These are phyloP conservation scores for Aspergillus arachidicola DNA, from an alignment of 2,329 filamentous ascomycete species.

Conservation along the genomic window DNA sequence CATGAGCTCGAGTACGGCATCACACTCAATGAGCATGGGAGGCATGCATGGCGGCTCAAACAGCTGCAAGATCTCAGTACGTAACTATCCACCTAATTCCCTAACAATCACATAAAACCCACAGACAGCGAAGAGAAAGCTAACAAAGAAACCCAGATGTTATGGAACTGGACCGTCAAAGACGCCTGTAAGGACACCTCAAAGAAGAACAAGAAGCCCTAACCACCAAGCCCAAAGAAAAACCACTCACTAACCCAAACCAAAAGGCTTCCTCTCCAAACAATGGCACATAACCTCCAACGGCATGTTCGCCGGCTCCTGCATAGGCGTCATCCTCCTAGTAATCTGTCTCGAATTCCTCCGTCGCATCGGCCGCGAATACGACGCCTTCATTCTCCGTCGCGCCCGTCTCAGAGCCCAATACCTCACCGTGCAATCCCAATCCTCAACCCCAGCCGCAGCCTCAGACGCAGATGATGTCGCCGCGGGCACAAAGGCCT, in stretches of 20 bases:
- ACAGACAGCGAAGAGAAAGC: not conserved
- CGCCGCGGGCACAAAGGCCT: not conserved
- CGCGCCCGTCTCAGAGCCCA: constrained; percentile 45
- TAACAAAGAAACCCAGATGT: constrained; percentile 24
- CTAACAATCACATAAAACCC: not conserved
- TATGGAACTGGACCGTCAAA: constrained; percentile 35
- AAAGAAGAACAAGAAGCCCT: not conserved
- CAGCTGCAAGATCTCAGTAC: constrained; percentile 32
- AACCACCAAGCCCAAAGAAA: too few species aligned
- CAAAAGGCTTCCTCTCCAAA: constrained; percentile 64
- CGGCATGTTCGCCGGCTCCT: constrained; percentile 77
- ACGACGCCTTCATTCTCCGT: constrained; percentile 66
- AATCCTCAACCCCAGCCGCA: not conserved
- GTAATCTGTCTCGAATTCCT: constrained; percentile 73
- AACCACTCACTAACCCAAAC: constrained; percentile 5
- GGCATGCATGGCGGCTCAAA: not conserved
- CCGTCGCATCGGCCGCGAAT: constrained; percentile 71
- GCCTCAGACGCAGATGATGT: constrained; percentile 2
- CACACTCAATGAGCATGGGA: constrained; percentile 7
- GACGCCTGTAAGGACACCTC: constrained; percentile 23
- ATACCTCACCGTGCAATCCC: constrained; percentile 15
- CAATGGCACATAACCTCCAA: constrained; percentile 71
- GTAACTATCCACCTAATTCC: not conserved
- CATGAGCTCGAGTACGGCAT: constrained; percentile 1
- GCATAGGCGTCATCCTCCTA: constrained; percentile 76